phyloP scores from a whole-genome alignment of 1,139 yeast species.

The Taphrina flavorubra region DNA sequence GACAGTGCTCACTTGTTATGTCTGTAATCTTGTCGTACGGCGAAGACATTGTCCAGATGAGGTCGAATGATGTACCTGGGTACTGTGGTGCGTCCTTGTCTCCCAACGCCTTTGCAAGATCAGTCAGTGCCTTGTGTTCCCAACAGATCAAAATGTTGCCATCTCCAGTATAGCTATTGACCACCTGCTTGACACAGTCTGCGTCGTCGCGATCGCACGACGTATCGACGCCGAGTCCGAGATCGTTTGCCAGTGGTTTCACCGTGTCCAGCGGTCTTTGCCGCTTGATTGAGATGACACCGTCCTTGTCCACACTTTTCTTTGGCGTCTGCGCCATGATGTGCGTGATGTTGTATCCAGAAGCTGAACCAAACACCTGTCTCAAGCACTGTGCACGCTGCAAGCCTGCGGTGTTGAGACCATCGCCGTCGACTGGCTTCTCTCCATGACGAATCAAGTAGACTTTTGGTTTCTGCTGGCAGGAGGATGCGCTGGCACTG shows the following conservation, averaged over 20 bases:
- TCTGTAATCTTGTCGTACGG: slow-evolving; percentile 16
- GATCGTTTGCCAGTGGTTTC: slow-evolving; percentile 16
- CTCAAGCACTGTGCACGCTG: slow-evolving; percentile 25
- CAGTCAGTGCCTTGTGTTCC: slow-evolving; percentile 29
- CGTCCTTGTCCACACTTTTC: neutral
- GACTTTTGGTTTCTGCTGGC: slow-evolving; percentile 15
- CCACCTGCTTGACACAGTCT: slow-evolving; percentile 17
- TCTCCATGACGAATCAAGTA: slow-evolving; percentile 37
- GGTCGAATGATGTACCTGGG: slow-evolving; percentile 13
- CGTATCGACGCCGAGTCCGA: slow-evolving; percentile 7
- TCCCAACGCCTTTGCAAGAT: slow-evolving; percentile 23
- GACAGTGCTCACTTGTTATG: slow-evolving; percentile 17
- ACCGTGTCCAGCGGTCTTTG: slow-evolving; percentile 20
- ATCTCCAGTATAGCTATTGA: neutral
- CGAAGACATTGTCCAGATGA: slow-evolving; percentile 19
- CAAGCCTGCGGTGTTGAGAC: slow-evolving; percentile 4
- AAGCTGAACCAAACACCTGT: neutral
- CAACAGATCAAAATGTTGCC: slow-evolving; percentile 34
- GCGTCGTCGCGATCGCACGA: slow-evolving; percentile 24
- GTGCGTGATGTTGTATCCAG: slow-evolving; percentile 25
- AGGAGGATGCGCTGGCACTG: neutral
- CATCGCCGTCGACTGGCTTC: slow-evolving; percentile 24
- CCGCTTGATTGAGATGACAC: slow-evolving; percentile 1
- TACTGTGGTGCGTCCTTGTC: slow-evolving; percentile 1
- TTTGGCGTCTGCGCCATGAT: slow-evolving; percentile 22